Evolutionary conservation across 176 grass and related monocot genomes (phyloP).

Genomic region (Oryza meyeriana): DNA sequence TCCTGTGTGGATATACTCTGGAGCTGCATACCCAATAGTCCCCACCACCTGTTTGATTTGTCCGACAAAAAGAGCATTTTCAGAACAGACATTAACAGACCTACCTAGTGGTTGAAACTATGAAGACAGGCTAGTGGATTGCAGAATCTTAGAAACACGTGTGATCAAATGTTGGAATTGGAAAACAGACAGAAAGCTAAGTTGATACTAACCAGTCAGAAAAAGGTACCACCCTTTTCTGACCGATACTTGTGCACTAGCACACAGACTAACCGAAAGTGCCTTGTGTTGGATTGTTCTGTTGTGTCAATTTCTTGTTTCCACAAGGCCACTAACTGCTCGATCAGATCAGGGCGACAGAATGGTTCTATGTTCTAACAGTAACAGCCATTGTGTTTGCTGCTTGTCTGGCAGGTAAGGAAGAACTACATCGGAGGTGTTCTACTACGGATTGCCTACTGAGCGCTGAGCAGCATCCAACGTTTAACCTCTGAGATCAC

Average conservation of each 20-base stretch:
- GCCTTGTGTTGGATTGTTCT: constrained; percentile 3
- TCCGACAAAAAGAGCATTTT: constrained; percentile 4
- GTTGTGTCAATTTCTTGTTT: constrained; percentile 26
- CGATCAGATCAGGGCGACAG: not conserved
- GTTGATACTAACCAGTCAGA: constrained; percentile 20
- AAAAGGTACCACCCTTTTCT: constrained; percentile 22
- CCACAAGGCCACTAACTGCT: constrained; percentile 1
- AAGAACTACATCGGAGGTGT: not conserved
- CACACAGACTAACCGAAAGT: constrained; percentile 24
- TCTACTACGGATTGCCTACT: not conserved
- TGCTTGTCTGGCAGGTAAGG: not conserved
- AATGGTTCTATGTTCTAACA: not conserved
- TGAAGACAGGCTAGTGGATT: not conserved
- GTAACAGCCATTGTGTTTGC: not conserved
- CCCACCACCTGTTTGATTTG: constrained; percentile 71
- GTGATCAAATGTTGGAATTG: constrained; percentile 13
- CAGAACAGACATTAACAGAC: not conserved
- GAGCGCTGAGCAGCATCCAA: not conserved
- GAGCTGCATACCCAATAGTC: constrained; percentile 91
- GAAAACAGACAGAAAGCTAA: constrained; percentile 28
- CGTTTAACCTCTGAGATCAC: not conserved
- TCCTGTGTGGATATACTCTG: constrained; percentile 92
- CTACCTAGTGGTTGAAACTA: not conserved
- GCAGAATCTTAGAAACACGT: constrained; percentile 1
- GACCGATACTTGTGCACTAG: constrained; percentile 1